phyloP scores from a whole-genome alignment of 192 early-diverging fungal genomes.

The Cladochytrium replicatum region DNA sequence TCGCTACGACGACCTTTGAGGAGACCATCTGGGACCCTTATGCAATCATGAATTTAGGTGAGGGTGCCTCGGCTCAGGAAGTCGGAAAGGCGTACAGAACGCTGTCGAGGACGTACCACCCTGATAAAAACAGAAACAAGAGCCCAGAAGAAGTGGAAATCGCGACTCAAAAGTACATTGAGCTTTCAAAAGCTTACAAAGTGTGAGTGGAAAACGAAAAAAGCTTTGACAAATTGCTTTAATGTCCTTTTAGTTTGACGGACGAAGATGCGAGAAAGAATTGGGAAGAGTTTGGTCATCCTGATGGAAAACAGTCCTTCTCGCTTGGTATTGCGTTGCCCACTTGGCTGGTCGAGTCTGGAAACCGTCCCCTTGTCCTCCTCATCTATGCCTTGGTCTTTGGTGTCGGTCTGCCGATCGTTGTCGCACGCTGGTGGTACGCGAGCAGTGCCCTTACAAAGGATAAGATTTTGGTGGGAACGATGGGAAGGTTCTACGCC shows the following conservation, averaged over 20 bases:
- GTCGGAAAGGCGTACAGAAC: constrained; percentile 65
- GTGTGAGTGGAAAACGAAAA: constrained; percentile 38
- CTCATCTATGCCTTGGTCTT: constrained; percentile 77
- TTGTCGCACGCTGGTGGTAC: constrained; percentile 93
- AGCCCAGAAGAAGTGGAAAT: constrained; percentile 58
- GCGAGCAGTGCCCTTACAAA: constrained; percentile 78
- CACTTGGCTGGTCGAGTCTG: constrained; percentile 74
- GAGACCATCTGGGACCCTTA: constrained; percentile 89
- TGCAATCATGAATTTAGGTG: constrained; percentile 54
- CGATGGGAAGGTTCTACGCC: constrained; percentile 88
- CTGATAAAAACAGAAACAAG: constrained; percentile 65
- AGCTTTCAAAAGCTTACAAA: constrained; percentile 90
- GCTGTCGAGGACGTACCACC: constrained; percentile 51
- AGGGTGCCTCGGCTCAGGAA: constrained; percentile 34
- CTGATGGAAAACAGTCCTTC: constrained; percentile 89
- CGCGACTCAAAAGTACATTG: constrained; percentile 66
- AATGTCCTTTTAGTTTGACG: constrained; percentile 53
- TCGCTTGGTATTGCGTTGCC: constrained; percentile 93
- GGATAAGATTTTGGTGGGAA: constrained; percentile 75
- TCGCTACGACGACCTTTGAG: constrained; percentile 50
- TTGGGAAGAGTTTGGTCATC: constrained; percentile 94
- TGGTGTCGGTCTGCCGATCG: constrained; percentile 77
- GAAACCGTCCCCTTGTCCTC: constrained; percentile 75
- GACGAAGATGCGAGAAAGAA: constrained; percentile 80
- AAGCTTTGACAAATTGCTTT: background rate